Conservation (phyloP, 768 basidiomycete genomes). For the Mycena crocata region DNA sequence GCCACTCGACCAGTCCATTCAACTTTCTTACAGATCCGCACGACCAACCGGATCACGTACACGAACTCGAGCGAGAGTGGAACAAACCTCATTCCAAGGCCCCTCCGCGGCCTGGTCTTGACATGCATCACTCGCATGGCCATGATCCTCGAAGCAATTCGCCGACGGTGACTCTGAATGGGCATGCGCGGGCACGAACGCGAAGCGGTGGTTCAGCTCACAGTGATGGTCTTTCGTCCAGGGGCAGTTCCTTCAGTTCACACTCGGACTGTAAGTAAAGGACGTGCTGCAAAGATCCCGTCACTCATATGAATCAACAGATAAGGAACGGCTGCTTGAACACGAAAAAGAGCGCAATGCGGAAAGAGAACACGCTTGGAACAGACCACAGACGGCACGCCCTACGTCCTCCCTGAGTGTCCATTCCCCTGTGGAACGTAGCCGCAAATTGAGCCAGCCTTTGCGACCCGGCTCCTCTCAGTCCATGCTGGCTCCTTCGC, state of each 20-base stretch:
- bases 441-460: conserved; percentile 47
- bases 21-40: conserved; percentile 24
- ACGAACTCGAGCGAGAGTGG: conserved; percentile 63
- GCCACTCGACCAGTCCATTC: not conserved
- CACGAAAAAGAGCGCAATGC: conserved; percentile 55
- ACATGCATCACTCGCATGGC: conserved; percentile 35
- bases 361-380: conserved; percentile 69
- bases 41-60: conserved; percentile 38
- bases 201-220: conserved; percentile 55
- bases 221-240: conserved; percentile 57
- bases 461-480: conserved; percentile 54
- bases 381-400: conserved; percentile 56
- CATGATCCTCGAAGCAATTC: conserved; percentile 38
- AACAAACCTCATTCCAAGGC: conserved; percentile 43
- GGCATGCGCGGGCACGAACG: conserved; percentile 36
- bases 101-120: conserved; percentile 36
- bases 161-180: conserved; percentile 39
- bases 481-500: conserved; percentile 48
- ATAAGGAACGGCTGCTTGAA: conserved; percentile 57
- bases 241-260: conserved; percentile 59
- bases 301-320: conserved; percentile 41
- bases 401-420: conserved; percentile 47
- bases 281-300: conserved; percentile 3
- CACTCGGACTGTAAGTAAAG: conserved; percentile 62
- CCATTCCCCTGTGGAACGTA: conserved; percentile 47